Evolutionary conservation across 2,329 filamentous ascomycete genomes (phyloP), one percentile per base, ranked within the genome.

Genomic region (Coleophoma cylindrospora): DNA sequence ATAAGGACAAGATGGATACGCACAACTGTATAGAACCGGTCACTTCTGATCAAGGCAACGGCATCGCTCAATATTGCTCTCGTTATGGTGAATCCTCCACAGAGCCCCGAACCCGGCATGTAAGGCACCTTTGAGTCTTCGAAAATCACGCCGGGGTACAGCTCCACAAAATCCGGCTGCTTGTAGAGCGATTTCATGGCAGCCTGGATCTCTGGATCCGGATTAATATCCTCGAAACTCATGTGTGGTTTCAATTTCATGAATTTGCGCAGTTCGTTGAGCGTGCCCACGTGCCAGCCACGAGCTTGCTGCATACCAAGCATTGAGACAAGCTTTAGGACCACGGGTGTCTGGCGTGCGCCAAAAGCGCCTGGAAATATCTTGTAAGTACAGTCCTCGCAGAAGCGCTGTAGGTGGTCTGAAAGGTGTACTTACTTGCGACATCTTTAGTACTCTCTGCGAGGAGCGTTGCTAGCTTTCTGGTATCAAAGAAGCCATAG

Each of bases 251-350:
- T 86, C 7, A 94, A 71, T 2, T 83, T 81, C 57, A 92, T 91
- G 70, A 90, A 86, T 64, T 86, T 86, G 47, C 89, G 79, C 73
- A 92, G 92, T 70, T 92, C 88, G 62, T 92, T 92, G 53, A 94
- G 72, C 0, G 48, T 38, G 0, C 84, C 84, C 8, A 89, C 70
- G 51, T 89, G 83, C 88, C 89, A 92, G 51, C 77, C 76, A 40
- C 89, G 77, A 2, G 84, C 80, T 52, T 90, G 86, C 45, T 87
- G 73, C 52, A 92, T 91, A 41, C 87, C 87, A 9, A 92, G 72
- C 36, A 91, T 84, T 65, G 91, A 87, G n/a, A 92, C 79, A 1
- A 83, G 80, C 55, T 37, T 36, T 4, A 46, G 32, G 1, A 15
- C 44, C n/a, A 15, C 22, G 3, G 44, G 44, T 19, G 34, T 22